These are phyloP conservation scores for Sphaerobolus stellatus DNA, from an alignment of 1,284 basidiomycete species.

Conservation along the genomic window DNA sequence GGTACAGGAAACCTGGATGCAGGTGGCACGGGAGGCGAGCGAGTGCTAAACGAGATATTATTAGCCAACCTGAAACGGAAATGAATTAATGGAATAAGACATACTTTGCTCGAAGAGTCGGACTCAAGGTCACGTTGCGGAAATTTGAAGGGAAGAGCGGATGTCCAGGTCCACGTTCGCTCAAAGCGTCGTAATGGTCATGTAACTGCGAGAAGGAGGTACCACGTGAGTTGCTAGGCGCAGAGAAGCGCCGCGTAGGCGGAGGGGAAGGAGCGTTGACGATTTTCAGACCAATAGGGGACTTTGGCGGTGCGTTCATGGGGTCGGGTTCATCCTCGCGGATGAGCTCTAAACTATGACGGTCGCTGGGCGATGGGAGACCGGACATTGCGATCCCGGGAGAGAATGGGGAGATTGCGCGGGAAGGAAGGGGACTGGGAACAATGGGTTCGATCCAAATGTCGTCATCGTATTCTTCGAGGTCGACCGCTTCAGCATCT, in stretches of 20 bases:
- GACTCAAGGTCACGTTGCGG: slow-evolving; percentile 54
- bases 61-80: background rate
- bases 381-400: background rate
- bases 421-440: background rate
- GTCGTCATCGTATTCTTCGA: background rate
- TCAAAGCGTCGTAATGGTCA: slow-evolving; percentile 38
- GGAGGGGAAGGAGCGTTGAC: slow-evolving; percentile 41
- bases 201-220: background rate
- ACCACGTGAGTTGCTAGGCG: slow-evolving; percentile 11
- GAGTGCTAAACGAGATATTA: slow-evolving; percentile 15
- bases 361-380: background rate
- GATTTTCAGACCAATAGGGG: slow-evolving; percentile 49
- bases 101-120: slow-evolving; percentile 58
- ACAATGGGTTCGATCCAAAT: slow-evolving; percentile 12
- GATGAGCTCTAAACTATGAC: slow-evolving; percentile 9
- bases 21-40: slow-evolving; percentile 24
- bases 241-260: slow-evolving; percentile 21
- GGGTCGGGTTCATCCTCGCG: slow-evolving; percentile 9
- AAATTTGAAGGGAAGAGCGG: slow-evolving; percentile 70
- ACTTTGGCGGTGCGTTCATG: background rate
- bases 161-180: slow-evolving; percentile 57
- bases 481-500: background rate
- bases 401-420: background rate
- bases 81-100: slow-evolving; percentile 17
- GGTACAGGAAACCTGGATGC: slow-evolving; percentile 26